Conservation (phyloP, 768 basidiomycete genomes). For the Cyathus striatus region DNA sequence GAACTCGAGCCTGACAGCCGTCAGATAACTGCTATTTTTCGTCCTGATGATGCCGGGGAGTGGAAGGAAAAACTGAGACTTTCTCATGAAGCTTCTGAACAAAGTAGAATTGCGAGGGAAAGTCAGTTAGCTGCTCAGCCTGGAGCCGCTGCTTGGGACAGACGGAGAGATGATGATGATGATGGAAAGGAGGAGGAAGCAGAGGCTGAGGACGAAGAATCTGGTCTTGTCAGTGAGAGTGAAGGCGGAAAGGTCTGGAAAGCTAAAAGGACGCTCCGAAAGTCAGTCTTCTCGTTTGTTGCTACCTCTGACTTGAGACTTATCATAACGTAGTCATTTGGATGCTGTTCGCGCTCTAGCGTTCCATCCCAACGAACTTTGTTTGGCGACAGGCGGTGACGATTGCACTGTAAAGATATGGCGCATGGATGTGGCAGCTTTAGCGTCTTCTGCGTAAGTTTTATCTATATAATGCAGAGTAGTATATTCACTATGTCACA, state of each 20-base stretch:
- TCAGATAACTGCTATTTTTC: slow-evolving; percentile 76
- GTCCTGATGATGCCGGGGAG: slow-evolving; percentile 79
- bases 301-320: slow-evolving; percentile 10
- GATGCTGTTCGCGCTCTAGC: slow-evolving; percentile 89
- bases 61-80: slow-evolving; percentile 79
- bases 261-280: slow-evolving; percentile 80
- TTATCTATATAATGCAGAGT: slow-evolving; percentile 6
- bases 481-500: slow-evolving; percentile 21
- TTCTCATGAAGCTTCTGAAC: slow-evolving; percentile 58
- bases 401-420: slow-evolving; percentile 96
- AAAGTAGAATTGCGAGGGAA: slow-evolving; percentile 37
- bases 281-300: slow-evolving; percentile 49
- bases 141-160: slow-evolving; percentile 47
- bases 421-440: slow-evolving; percentile 75
- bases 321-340: slow-evolving; percentile 60
- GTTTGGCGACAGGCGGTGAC: slow-evolving; percentile 90
- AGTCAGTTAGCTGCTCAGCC: slow-evolving; percentile 20
- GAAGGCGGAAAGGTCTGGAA: slow-evolving; percentile 79
- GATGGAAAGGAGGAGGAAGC: slow-evolving; percentile 71
- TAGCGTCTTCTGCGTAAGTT: slow-evolving; percentile 76
- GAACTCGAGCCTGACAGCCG: slow-evolving; percentile 46
- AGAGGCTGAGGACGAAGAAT: slow-evolving; percentile 61
- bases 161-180: slow-evolving; percentile 51
- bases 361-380: slow-evolving; percentile 83
- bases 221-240: slow-evolving; percentile 58